Evolutionary conservation across 2,329 filamentous ascomycete species (phyloP), one percentile per base, ranked within the genome.

Genomic region (Acephala macrosclerotiorum): DNA sequence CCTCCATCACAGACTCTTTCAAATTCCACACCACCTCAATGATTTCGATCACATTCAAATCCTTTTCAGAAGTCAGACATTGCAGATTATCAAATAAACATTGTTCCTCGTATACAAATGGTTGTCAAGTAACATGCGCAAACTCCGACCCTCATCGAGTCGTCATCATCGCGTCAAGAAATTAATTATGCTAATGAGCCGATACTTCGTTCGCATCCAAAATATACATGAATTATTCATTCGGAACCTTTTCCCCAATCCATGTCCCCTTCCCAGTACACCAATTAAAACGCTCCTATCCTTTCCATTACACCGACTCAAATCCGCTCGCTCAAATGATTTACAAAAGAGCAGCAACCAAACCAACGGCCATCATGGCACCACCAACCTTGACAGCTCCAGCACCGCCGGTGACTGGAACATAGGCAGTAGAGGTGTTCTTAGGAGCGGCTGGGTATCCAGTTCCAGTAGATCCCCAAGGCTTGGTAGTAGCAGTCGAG

Each of bases 261-360:
- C 36, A 12, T 40, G 12, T 42, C 6, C 16, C 4, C 14, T 42
- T 18, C 40, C 40, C 16, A 42, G 18, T 33, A 9, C 29, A 33
- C 29, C 29, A 33, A 33, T 5, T 9, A 4, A 33, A 58, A 22
- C 26, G 20, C 29, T 16, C 40, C n/a, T 16, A 9, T 8, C 14
- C 35, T n/a, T 56, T 38, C 26, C 22, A 45, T 57, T 20, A 29
- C 22, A 47, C 36, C 58, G 9, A 25, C 9, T 14, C 20, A 20
- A 36, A 33, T n/a, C n/a, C n/a, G n/a, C 38, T 33, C 29, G 38
- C 12, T n/a, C 36, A 11, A 26, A n/a, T 9, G 3, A 47, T 61
- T 68, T 72, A 73, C 61, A 73, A 62, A 42, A 73, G 66, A 64
- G 70, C 71, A 65, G 68, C 70, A 40, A 65, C 56, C 47, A 71